Evolutionary conservation across 2,329 filamentous ascomycete genomes (phyloP).

Genomic region (Ascochyta lentis): DNA sequence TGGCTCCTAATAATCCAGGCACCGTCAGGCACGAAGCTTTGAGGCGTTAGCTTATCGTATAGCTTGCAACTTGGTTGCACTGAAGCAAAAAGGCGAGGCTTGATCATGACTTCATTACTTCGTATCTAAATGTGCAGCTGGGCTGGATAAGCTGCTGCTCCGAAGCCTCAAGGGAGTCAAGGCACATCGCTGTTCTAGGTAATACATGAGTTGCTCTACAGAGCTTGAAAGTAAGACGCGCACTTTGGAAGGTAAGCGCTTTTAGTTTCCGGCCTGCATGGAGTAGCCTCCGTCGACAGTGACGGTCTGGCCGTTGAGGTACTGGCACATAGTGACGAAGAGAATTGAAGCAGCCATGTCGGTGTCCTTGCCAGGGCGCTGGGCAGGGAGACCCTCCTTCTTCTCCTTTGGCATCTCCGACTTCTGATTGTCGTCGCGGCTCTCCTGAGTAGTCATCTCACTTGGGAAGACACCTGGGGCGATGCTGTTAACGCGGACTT

Average conservation of each 20-base stretch:
- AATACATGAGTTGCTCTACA: conserved; percentile 10
- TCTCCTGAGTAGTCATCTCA: conserved; percentile 63
- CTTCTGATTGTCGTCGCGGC: conserved; percentile 60
- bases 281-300: conserved; percentile 63
- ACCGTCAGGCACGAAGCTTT: conserved; percentile 24
- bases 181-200: conserved; percentile 6
- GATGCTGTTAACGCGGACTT: conserved; percentile 65
- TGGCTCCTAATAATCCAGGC: background rate
- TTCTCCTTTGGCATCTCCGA: conserved; percentile 60
- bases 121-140: conserved; percentile 8
- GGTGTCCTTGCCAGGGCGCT: conserved; percentile 61
- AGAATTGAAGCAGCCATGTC: conserved; percentile 55
- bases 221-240: conserved; percentile 7
- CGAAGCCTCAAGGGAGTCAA: background rate
- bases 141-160: background rate
- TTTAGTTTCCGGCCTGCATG: conserved; percentile 44
- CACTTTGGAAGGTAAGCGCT: background rate
- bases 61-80: background rate
- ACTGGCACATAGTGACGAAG: conserved; percentile 59
- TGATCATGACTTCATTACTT: conserved; percentile 19
- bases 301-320: conserved; percentile 57
- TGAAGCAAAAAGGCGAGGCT: background rate
- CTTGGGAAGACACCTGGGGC: conserved; percentile 64
- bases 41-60: conserved; percentile 28
- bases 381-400: conserved; percentile 59